phyloP scores from a whole-genome alignment of 192 early-diverging fungal species.

The Neocallimastix lanati region DNA sequence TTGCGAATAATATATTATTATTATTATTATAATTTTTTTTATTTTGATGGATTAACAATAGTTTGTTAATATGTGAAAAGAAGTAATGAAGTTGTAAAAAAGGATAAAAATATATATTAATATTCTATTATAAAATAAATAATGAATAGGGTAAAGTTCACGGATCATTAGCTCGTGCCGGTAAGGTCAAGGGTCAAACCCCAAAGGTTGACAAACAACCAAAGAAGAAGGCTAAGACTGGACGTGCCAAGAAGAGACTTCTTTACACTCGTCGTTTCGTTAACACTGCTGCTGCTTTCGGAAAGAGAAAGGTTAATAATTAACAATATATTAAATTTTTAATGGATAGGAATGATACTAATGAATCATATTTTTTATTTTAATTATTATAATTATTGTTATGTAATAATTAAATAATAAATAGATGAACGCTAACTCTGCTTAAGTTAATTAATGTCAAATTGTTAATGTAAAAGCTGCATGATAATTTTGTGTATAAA shows the following conservation, averaged over 20 bases:
- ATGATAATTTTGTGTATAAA: background rate
- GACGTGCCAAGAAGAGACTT: conserved; percentile 93
- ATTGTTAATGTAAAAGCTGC: background rate
- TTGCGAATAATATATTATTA: too few relatives aligned
- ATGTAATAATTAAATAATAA: too few relatives aligned
- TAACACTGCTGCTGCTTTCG: conserved; percentile 69
- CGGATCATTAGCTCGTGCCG: conserved; percentile 99
- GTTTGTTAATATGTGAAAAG: too few relatives aligned
- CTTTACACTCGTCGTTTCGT: conserved; percentile 95
- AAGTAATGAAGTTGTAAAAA: too few relatives aligned
- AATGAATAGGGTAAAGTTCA: conserved; percentile 90
- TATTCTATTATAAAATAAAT: too few relatives aligned
- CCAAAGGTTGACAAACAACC: conserved; percentile 96
- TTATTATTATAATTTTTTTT: too few relatives aligned
- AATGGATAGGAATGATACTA: too few relatives aligned
- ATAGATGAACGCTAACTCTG: background rate
- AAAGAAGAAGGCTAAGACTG: conserved; percentile 72
- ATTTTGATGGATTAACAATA: too few relatives aligned
- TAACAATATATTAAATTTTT: too few relatives aligned
- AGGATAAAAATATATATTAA: too few relatives aligned
- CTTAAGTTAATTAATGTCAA: background rate
- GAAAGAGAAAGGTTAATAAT: conserved; percentile 66
- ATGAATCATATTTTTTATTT: too few relatives aligned
- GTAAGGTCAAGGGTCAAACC: conserved; percentile 99
- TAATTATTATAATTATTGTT: too few relatives aligned